Evolutionary conservation across 495 filamentous ascomycete species (phyloP).

Genomic region (Annulohypoxylon nitens): DNA sequence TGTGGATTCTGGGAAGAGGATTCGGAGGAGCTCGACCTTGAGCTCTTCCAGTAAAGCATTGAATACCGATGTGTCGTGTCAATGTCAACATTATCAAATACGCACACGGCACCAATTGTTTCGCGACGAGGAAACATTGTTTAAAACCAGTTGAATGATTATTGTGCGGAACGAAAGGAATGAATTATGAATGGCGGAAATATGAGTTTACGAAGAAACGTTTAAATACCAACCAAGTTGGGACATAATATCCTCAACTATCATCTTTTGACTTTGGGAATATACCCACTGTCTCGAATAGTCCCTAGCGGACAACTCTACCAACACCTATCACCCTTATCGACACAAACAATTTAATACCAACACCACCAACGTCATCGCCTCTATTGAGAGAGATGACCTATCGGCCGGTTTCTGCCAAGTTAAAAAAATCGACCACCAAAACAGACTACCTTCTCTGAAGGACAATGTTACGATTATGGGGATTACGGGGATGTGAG

Average conservation of each 20-base stretch:
- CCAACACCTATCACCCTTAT: no score
- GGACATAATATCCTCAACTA: background rate
- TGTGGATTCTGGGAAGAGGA: background rate
- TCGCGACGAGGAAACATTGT: no score
- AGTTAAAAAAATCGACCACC: background rate
- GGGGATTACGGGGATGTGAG: background rate
- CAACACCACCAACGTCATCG: background rate
- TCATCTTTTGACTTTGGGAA: background rate
- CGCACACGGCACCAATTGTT: no score
- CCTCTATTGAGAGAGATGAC: background rate
- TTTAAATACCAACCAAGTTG: background rate
- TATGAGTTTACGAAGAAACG: background rate
- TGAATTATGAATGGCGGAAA: background rate
- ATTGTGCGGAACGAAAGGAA: background rate
- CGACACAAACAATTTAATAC: no score
- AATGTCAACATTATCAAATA: no score
- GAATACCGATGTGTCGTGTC: no score
- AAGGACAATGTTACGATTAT: background rate
- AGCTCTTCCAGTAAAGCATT: no score
- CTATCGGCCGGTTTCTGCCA: background rate
- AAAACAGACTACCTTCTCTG: background rate
- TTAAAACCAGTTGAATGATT: no score
- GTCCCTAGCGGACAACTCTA: background rate
- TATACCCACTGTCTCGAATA: background rate
- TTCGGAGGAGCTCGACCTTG: no score